Evolutionary conservation across 148 eudicot species (phyloP).

Genomic region (Rhododendron vialii): DNA sequence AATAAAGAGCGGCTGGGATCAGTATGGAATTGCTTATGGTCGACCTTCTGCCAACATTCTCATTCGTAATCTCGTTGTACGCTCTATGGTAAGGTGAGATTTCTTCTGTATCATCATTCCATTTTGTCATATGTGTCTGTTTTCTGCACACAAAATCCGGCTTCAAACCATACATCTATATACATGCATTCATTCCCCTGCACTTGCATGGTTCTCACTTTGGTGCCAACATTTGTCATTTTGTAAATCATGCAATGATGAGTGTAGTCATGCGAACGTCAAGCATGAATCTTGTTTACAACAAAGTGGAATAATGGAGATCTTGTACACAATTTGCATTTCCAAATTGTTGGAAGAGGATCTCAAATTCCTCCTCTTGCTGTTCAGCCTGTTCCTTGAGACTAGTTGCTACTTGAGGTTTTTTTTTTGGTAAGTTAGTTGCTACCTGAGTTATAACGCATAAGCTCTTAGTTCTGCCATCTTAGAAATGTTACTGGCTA

Average conservation of each 20-base stretch:
- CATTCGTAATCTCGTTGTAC: constrained; percentile 80
- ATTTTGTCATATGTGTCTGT: neutral
- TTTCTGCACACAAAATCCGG: neutral
- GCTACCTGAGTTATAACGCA: neutral
- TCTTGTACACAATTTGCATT: neutral
- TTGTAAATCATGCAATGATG: neutral
- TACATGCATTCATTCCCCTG: neutral
- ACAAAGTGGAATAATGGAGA: neutral
- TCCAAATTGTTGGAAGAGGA: neutral
- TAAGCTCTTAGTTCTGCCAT: neutral
- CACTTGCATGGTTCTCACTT: neutral
- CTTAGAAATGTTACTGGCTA: neutral
- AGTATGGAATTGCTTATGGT: constrained; percentile 47
- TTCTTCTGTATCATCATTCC: neutral
- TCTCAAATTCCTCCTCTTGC: neutral
- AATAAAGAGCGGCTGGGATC: constrained; percentile 59
- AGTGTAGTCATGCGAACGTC: neutral
- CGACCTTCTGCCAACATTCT: constrained; percentile 69
- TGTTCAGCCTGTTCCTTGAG: neutral
- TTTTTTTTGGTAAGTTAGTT: no score
- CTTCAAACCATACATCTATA: neutral
- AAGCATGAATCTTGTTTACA: neutral
- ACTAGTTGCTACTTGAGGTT: no score
- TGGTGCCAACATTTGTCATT: neutral
- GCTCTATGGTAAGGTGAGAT: constrained; percentile 81